Evolutionary conservation across 768 basidiomycete genomes (phyloP), one percentile per base, ranked within the genome.

Genomic region (Serendipita sp.): DNA sequence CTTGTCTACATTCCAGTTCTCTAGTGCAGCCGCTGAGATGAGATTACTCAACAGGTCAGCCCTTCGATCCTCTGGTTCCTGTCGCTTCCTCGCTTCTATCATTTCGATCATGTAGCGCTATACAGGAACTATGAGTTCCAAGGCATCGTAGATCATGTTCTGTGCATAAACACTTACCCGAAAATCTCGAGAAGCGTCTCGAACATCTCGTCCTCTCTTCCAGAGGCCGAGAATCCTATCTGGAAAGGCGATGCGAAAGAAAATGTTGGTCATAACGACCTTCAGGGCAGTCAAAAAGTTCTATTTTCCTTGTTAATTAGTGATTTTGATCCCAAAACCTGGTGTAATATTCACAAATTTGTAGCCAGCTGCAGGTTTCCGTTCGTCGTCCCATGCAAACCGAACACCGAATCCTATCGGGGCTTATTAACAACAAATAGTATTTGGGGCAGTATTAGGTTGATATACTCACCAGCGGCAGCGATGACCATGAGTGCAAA

Each of bases 391-490:
- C 41, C 56, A 60, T 38, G 28, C 56, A 30, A 60, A 60, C 30
- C 34, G 4, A 60, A 0, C 16, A 35, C 28, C 56, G 18, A 60
- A 60, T 32, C 28, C 56, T 60, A 41, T 41, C 41, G 7, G 5
- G 38, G 13, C 41, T 41, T 13, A 41, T 5, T 13, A 13, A 7
- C 41, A 13, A 41, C 41, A 5, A 3, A 41, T 23, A 23, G 23
- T 23, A 23, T 23, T 23, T 2, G 23, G 1, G 23, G 41, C 41
- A 41, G 0, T 41, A 41, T 41, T 1, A 5, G 7, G 41, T 3
- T 41, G 41, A 13, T 41, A 41, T 23, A 41, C 2, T 41, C 2
- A 2, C 73, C 74, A 3, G 78, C 79, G 1, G 76, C 74, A 2
- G 73, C 70, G 8, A 80, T 75, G 10, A 78, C 68, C 56, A 47